Evolutionary conservation across 768 basidiomycete genomes (phyloP).

Genomic region (Naematelia encephala): DNA sequence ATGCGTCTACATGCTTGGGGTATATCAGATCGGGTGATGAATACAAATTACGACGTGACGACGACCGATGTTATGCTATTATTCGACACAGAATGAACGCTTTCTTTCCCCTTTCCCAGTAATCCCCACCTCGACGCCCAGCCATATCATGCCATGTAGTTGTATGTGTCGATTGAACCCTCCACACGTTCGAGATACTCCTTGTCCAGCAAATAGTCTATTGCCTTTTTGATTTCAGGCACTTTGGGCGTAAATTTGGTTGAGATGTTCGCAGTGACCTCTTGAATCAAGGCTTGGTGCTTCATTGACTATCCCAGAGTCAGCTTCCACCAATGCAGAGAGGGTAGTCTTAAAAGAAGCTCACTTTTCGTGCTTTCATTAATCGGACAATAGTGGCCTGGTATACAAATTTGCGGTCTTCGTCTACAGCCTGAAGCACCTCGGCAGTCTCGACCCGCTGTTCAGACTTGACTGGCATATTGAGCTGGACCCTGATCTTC

Average conservation of each 20-base stretch:
- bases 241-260: conserved; percentile 69
- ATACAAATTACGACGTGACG: no score
- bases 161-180: conserved; percentile 79
- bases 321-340: background rate
- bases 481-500: conserved; percentile 79
- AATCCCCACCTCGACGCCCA: conserved; percentile 8
- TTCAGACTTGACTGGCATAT: conserved; percentile 89
- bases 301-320: conserved; percentile 43
- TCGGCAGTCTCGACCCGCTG: conserved; percentile 85
- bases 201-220: conserved; percentile 88
- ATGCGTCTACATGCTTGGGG: no score
- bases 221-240: conserved; percentile 95
- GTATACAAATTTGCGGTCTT: conserved; percentile 93
- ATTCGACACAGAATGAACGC: background rate
- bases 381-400: conserved; percentile 86
- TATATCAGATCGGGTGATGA: background rate
- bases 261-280: conserved; percentile 46
- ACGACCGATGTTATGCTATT: conserved; percentile 1
- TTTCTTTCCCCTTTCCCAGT: background rate
- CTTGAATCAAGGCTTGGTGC: conserved; percentile 50
- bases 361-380: conserved; percentile 52
- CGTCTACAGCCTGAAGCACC: conserved; percentile 89
- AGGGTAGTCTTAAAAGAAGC: background rate
- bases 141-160: conserved; percentile 2
- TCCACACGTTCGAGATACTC: conserved; percentile 96